Percentiles rank a stretch among this genome's conserved stretches.
These are phyloP conservation scores for Lachnellula hyalina DNA, from an alignment of 2,329 filamentous ascomycete genomes.

Conservation along the genomic window DNA sequence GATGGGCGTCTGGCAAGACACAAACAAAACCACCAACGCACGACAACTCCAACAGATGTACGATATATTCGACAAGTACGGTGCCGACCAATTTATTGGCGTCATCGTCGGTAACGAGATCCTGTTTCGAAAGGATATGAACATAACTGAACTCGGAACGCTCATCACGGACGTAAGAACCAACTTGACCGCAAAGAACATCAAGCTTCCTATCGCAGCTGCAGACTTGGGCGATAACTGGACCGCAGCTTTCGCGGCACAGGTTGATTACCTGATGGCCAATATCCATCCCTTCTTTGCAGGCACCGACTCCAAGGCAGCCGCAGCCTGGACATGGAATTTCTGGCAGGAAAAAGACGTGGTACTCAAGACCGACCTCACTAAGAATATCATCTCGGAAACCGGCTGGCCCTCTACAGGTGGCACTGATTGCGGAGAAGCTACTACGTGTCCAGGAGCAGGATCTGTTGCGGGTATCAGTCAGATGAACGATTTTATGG, in stretches of 20 bases:
- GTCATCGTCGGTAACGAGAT: slow-evolving; percentile 81
- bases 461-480: slow-evolving; percentile 73
- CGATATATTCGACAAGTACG: slow-evolving; percentile 67
- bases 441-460: slow-evolving; percentile 47
- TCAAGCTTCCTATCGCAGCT: slow-evolving; percentile 72
- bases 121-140: slow-evolving; percentile 71
- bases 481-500: slow-evolving; percentile 82
- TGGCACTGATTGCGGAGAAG: slow-evolving; percentile 68
- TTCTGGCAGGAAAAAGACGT: slow-evolving; percentile 76
- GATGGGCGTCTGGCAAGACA: slow-evolving; percentile 91
- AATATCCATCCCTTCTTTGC: slow-evolving; percentile 97
- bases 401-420: slow-evolving; percentile 86
- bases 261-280: slow-evolving; percentile 86
- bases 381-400: slow-evolving; percentile 78
- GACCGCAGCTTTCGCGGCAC: slow-evolving; percentile 60
- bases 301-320: slow-evolving; percentile 61
- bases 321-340: slow-evolving; percentile 72
- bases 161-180: slow-evolving; percentile 63
- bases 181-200: slow-evolving; percentile 63
- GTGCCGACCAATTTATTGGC: slow-evolving; percentile 65
- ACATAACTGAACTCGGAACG: slow-evolving; percentile 53
- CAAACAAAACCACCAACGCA: slow-evolving; percentile 74
- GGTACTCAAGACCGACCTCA: slow-evolving; percentile 51
- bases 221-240: slow-evolving; percentile 88
- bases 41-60: slow-evolving; percentile 84